Evolutionary conservation across 148 eudicot genomes (phyloP).

Genomic region (Cornus suecica): DNA sequence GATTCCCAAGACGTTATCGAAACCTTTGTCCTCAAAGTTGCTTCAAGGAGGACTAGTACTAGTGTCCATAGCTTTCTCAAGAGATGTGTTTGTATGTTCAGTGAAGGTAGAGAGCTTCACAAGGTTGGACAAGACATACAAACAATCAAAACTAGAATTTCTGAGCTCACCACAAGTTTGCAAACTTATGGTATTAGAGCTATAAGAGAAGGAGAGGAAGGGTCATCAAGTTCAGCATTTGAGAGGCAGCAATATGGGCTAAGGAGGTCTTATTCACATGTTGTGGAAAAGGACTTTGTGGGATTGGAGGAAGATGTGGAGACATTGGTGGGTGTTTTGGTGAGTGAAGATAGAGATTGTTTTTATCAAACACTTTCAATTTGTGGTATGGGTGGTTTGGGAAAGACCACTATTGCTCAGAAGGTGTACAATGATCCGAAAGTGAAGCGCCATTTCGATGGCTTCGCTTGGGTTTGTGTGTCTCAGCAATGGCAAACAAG

Average conservation of each 20-base stretch:
- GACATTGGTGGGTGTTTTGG: conserved; percentile 14
- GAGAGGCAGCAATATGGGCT: too few species aligned
- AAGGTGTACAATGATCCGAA: conserved; percentile 7
- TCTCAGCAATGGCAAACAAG: conserved; percentile 19
- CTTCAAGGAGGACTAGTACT: not conserved
- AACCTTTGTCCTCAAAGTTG: not conserved
- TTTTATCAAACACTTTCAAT: conserved; percentile 4
- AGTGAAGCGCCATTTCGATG: conserved; percentile 7
- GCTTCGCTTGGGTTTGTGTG: conserved; percentile 22
- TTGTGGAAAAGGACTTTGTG: conserved; percentile 10
- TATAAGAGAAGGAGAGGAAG: not conserved
- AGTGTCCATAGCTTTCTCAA: not conserved
- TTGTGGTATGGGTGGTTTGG: conserved; percentile 20
- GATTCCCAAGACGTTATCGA: conserved; percentile 13
- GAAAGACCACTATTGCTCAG: conserved; percentile 19
- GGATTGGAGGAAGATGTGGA: conserved; percentile 32
- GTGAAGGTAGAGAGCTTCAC: not conserved
- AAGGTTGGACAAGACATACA: conserved; percentile 9
- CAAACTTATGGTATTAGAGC: conserved; percentile 8
- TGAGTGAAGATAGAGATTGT: not conserved
- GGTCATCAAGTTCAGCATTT: too few species aligned
- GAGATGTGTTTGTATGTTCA: not conserved
- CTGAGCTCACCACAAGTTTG: conserved; percentile 6
- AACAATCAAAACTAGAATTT: conserved; percentile 5
- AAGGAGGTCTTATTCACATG: too few species aligned